Evolutionary conservation across 768 basidiomycete genomes (phyloP).

Genomic region (Rubroboletus satanas): DNA sequence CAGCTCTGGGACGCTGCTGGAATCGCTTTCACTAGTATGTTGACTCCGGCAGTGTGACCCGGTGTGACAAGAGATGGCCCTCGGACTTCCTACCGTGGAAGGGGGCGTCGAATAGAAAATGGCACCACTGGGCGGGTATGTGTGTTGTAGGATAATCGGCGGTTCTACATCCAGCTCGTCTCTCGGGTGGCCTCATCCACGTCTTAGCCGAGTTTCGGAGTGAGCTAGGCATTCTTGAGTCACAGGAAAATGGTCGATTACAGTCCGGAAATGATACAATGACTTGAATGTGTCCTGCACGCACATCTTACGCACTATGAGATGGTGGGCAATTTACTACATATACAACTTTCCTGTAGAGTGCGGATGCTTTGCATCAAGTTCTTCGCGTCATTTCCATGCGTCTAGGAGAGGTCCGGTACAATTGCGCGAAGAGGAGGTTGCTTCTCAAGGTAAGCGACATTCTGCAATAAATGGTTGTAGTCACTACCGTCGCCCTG

Average conservation of each 20-base stretch:
- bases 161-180: neutral
- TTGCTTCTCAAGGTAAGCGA: conserved; percentile 20
- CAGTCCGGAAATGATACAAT: neutral
- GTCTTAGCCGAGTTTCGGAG: neutral
- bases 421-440: conserved; percentile 4
- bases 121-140: neutral
- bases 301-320: neutral
- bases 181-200: neutral
- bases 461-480: neutral
- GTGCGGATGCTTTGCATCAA: neutral
- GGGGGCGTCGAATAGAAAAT: neutral
- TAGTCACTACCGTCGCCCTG: conserved; percentile 29
- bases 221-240: neutral
- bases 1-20: neutral
- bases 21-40: neutral
- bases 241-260: neutral
- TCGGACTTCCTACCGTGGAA: neutral
- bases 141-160: neutral
- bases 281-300: neutral
- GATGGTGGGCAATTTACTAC: too few species aligned
- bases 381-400: neutral
- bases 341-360: neutral
- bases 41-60: neutral
- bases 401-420: neutral
- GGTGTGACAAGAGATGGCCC: neutral